A percentile compares a stretch with the other conserved stretches of the same genome.
Evolutionary conservation across 2,329 filamentous ascomycete genomes (phyloP).

Genomic region (Tricladium varicosporioides): DNA sequence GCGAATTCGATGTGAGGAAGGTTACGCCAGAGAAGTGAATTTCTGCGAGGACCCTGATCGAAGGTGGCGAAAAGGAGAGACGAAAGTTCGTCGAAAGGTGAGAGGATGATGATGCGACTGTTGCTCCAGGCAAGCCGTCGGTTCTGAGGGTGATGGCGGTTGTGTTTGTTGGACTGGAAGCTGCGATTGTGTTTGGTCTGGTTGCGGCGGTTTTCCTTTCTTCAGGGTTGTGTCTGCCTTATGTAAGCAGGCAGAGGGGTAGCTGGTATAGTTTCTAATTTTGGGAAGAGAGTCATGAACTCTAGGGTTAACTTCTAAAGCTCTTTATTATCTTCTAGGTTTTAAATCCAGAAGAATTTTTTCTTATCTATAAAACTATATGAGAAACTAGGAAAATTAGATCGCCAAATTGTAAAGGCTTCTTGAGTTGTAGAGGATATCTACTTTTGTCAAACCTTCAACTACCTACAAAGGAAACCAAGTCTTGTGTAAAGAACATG

Average conservation of each 20-base stretch:
- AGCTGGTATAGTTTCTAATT: not conserved
- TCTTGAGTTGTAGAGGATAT: not conserved
- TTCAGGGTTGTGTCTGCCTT: not conserved
- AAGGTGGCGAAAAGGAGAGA: constrained; percentile 5
- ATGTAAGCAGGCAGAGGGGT: not conserved
- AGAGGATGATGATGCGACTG: constrained; percentile 20
- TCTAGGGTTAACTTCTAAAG: not conserved
- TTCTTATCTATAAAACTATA: too few species aligned
- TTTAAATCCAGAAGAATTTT: constrained; percentile 1
- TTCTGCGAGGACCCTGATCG: not conserved
- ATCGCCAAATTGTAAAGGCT: not conserved
- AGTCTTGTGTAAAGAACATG: constrained; percentile 4
- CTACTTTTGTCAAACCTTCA: not conserved
- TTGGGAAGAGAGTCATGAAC: not conserved
- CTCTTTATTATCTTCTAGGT: not conserved
- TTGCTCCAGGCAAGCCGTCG: constrained; percentile 32
- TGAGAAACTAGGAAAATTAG: not conserved
- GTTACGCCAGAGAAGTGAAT: not conserved
- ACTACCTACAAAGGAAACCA: constrained; percentile 1
- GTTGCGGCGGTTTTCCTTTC: not conserved
- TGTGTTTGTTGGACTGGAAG: not conserved
- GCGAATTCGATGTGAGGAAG: not conserved
- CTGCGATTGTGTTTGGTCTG: not conserved
- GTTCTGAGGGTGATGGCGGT: constrained; percentile 2
- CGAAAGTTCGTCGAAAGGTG: constrained; percentile 5